phyloP scores from a whole-genome alignment of 176 grass and related monocot genomes.

The Raddia distichophylla region DNA sequence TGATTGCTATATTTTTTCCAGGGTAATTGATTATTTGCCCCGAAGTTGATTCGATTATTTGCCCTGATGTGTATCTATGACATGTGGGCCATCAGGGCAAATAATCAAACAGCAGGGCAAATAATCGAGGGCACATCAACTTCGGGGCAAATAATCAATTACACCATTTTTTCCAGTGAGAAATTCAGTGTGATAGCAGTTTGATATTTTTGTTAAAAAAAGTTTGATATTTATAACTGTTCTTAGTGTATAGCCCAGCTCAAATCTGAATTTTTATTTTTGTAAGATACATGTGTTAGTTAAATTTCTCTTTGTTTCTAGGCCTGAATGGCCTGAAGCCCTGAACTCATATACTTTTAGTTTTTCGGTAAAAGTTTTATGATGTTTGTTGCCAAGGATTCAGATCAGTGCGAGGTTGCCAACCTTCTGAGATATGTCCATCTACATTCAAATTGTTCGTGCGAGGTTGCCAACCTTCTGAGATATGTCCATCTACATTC shows the following conservation, averaged over 20 bases:
- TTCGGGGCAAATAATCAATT: too few species aligned
- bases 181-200: background rate
- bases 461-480: background rate
- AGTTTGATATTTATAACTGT: background rate
- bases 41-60: too few species aligned
- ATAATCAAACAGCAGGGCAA: too few species aligned
- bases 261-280: background rate
- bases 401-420: background rate
- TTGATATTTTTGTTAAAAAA: background rate
- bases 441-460: background rate
- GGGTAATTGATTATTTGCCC: too few species aligned
- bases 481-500: background rate
- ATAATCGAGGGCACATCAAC: too few species aligned
- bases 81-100: too few species aligned
- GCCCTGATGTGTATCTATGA: too few species aligned
- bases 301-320: background rate
- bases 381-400: background rate
- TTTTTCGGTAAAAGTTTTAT: background rate
- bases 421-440: background rate
- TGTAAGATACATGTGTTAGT: background rate
- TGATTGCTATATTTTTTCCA: too few species aligned
- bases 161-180: background rate
- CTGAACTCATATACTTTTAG: background rate
- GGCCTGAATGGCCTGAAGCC: background rate
- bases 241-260: background rate